These are phyloP conservation scores for Crithidia brevicula DNA, from an alignment of 208 protist genomes.

Conservation along the genomic window DNA sequence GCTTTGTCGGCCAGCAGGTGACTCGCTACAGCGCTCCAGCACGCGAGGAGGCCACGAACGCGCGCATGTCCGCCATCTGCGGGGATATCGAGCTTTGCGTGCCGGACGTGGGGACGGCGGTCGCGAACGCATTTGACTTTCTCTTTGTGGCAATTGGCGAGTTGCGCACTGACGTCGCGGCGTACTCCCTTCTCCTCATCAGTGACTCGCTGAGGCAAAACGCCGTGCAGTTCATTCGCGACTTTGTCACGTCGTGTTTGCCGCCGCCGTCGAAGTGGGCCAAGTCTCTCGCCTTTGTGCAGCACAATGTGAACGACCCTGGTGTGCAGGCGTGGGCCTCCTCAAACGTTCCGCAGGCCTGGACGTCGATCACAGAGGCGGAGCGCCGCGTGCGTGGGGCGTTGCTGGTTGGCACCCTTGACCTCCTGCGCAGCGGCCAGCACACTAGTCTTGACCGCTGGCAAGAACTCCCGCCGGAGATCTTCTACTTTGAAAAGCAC, in stretches of 20 bases:
- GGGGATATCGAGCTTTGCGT: constrained; percentile 46
- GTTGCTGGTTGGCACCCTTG: constrained; percentile 56
- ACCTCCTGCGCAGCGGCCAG: constrained; percentile 64
- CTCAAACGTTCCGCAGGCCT: constrained; percentile 28
- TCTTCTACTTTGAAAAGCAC: constrained; percentile 84
- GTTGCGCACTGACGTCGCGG: constrained; percentile 67
- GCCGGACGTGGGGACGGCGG: constrained; percentile 66
- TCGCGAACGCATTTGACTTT: constrained; percentile 69
- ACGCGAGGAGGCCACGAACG: constrained; percentile 49
- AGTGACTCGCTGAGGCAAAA: constrained; percentile 59
- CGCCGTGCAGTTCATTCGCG: constrained; percentile 71
- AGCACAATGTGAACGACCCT: constrained; percentile 45
- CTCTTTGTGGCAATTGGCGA: constrained; percentile 63
- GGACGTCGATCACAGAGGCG: constrained; percentile 39
- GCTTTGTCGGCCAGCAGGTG: constrained; percentile 72
- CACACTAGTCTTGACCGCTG: constrained; percentile 62
- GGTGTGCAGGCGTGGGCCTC: constrained; percentile 46
- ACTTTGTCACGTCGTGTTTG: constrained; percentile 68
- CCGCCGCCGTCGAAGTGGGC: constrained; percentile 54
- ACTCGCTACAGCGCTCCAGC: constrained; percentile 64
- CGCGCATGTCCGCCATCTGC: constrained; percentile 39
- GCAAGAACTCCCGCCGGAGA: constrained; percentile 68
- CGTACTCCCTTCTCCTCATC: constrained; percentile 71
- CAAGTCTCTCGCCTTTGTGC: constrained; percentile 66
- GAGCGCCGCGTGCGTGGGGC: constrained; percentile 67